phyloP scores from a whole-genome alignment of 768 basidiomycete genomes.

The Russula sp. region DNA sequence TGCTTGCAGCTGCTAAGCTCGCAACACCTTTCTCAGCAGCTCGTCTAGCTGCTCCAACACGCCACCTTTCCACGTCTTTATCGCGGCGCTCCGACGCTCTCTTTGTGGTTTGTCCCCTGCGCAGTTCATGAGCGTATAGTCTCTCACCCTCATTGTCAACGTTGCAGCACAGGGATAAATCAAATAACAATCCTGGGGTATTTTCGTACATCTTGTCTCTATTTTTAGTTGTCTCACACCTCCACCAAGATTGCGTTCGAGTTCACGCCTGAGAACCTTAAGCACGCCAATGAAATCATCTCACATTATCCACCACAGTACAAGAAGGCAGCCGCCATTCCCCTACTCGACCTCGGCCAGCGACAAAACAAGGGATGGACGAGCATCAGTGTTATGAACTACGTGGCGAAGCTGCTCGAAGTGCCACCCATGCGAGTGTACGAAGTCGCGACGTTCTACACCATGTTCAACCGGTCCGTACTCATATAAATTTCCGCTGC shows the following conservation, averaged over 20 bases:
- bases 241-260: slow-evolving; percentile 78
- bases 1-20: slow-evolving; percentile 24
- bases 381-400: slow-evolving; percentile 98
- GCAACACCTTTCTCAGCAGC: slow-evolving; percentile 16
- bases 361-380: slow-evolving; percentile 99
- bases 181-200: slow-evolving; percentile 91
- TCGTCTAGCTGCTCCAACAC: slow-evolving; percentile 15
- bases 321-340: slow-evolving; percentile 98
- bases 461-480: slow-evolving; percentile 96
- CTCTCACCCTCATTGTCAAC: slow-evolving; percentile 28
- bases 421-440: slow-evolving; percentile 99
- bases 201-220: slow-evolving; percentile 16
- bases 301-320: slow-evolving; percentile 94
- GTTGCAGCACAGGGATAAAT: slow-evolving; percentile 86
- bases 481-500: background rate
- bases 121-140: slow-evolving; percentile 19
- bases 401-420: slow-evolving; percentile 87
- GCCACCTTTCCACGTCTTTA: slow-evolving; percentile 41
- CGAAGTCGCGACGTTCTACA: slow-evolving; percentile 99
- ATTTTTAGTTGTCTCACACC: slow-evolving; percentile 6
- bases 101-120: slow-evolving; percentile 64
- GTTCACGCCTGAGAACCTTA: slow-evolving; percentile 76
- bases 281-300: slow-evolving; percentile 86
- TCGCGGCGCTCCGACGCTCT: slow-evolving; percentile 73
- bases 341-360: slow-evolving; percentile 93